A percentile compares a stretch with the other conserved stretches of the same genome.
phyloP scores from a whole-genome alignment of 371 early-diverging fungal genomes.

The Haplosporangium sp. region DNA sequence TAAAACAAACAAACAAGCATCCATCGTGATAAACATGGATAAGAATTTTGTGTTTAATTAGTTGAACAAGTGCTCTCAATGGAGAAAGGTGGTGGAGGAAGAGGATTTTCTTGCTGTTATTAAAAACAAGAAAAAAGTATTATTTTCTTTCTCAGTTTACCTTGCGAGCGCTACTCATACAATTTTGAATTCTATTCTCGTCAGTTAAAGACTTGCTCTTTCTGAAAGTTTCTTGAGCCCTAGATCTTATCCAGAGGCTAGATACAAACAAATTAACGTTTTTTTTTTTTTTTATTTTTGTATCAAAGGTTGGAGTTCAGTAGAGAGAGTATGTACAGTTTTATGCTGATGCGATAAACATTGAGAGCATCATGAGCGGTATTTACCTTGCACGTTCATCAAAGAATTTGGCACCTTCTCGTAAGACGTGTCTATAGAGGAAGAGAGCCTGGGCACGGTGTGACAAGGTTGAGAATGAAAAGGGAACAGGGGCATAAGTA shows the following conservation, averaged over 20 bases:
- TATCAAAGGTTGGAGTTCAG: too few species aligned
- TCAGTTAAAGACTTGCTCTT: conserved; percentile 21
- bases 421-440: conserved; percentile 46
- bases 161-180: conserved; percentile 25
- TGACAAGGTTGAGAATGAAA: conserved; percentile 25
- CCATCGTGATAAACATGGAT: too few species aligned
- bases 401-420: conserved; percentile 41
- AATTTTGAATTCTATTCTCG: conserved; percentile 23
- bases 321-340: too few species aligned
- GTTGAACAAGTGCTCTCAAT: background rate
- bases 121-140: too few species aligned
- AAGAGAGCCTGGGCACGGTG: conserved; percentile 21
- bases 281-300: background rate
- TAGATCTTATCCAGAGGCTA: conserved; percentile 31
- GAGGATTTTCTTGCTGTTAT: background rate
- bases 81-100: background rate
- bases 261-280: background rate
- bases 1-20: background rate
- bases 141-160: background rate
- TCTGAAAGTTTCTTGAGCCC: conserved; percentile 33
- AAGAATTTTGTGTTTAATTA: conserved; percentile 3
- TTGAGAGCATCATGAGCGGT: background rate
- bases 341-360: too few species aligned
- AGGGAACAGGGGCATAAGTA: conserved; percentile 32
- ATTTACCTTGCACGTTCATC: conserved; percentile 48